Percentiles rank a stretch among this genome's conserved stretches.
Conservation (phyloP, 768 basidiomycete species). For the Clavaria fumosa region DNA sequence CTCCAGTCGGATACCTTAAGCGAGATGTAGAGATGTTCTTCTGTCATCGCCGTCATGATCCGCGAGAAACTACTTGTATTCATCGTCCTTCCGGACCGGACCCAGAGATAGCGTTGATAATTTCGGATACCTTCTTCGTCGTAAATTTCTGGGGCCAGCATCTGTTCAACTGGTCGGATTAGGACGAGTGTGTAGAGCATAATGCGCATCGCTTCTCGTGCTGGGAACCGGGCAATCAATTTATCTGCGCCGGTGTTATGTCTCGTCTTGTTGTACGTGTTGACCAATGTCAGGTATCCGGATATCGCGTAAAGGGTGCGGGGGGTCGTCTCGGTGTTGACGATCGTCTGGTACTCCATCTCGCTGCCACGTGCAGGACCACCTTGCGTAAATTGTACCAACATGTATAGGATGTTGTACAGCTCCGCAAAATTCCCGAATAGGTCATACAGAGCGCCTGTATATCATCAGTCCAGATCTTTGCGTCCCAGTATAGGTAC, state of each 20-base stretch:
- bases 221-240: not conserved
- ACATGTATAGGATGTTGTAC: not conserved
- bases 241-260: not conserved
- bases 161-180: not conserved
- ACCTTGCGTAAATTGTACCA: not conserved
- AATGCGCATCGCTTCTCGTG: not conserved
- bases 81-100: no score
- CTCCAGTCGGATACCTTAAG: not conserved
- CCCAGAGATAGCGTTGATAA: no score
- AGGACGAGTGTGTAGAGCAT: not conserved
- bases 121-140: no score
- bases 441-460: no score
- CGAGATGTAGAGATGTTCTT: not conserved
- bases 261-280: not conserved
- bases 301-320: not conserved
- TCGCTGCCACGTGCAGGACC: not conserved
- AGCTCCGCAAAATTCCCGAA: not conserved
- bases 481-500: no score
- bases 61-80: no score
- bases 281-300: not conserved
- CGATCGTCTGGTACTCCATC: not conserved
- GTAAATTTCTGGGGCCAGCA: not conserved
- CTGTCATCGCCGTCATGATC: no score
- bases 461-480: no score
- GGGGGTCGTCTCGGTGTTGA: not conserved